Evolutionary conservation across 768 basidiomycete species (phyloP).

Genomic region (Russula virescens): DNA sequence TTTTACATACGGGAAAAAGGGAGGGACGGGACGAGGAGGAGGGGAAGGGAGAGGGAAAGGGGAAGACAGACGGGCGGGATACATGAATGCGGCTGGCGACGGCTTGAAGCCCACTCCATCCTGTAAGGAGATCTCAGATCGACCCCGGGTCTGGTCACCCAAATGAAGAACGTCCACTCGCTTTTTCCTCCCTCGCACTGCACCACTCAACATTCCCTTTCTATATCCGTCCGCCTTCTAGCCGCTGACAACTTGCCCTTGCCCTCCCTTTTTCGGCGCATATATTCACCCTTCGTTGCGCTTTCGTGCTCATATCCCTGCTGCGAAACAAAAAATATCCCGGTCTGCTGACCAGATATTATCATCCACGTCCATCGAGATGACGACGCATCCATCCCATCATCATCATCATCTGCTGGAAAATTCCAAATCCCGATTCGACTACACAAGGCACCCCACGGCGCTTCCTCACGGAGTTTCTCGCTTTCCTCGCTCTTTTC

Average conservation of each 20-base stretch:
- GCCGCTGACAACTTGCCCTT: conserved; percentile 4
- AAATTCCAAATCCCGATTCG: conserved; percentile 20
- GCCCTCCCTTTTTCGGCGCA: conserved; percentile 13
- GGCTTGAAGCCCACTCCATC: conserved; percentile 25
- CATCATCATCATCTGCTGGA: conserved; percentile 12
- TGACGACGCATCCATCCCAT: conserved; percentile 6
- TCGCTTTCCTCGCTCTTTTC: not conserved
- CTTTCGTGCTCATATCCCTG: too few relatives aligned
- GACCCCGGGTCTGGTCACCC: conserved; percentile 24
- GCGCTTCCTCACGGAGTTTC: conserved; percentile 7
- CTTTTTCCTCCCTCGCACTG: conserved; percentile 22
- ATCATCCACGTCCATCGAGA: conserved; percentile 5
- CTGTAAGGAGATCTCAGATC: conserved; percentile 26
- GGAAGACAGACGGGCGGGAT: conserved; percentile 24
- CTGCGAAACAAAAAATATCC: not conserved
- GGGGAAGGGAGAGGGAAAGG: conserved; percentile 23
- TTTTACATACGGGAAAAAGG: conserved; percentile 23
- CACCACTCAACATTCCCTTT: conserved; percentile 13
- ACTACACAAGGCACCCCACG: conserved; percentile 18
- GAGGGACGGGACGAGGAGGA: conserved; percentile 20
- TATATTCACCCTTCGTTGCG: too few relatives aligned
- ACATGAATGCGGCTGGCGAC: conserved; percentile 26
- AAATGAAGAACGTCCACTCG: conserved; percentile 24
- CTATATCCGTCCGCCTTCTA: conserved; percentile 22
- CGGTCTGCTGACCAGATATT: conserved; percentile 16